Base-by-base conservation (phyloP, 306 rosid species). In the Parietaria judaica region DNA sequence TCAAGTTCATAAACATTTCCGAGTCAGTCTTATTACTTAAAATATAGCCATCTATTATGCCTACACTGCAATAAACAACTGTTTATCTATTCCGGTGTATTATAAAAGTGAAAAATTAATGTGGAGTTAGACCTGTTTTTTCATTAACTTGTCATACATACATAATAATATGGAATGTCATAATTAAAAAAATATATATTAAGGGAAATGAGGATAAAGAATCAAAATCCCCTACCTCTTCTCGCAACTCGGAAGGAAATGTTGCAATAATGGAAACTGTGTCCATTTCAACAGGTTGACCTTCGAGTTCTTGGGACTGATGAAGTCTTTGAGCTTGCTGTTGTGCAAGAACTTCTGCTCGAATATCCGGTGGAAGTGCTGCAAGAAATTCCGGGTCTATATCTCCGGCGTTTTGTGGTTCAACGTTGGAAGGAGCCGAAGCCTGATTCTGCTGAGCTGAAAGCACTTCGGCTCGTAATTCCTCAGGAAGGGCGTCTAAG, bases 321-420 rank as follows among this genome's bases (percentile, higher is more conserved):
- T 86, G 95, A 51, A 82, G 64, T 81, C 96, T 88, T 63, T 92
- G 96, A 37, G 96, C 94, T 82, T 86, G 96, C 69, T 92, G 98
- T 70, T 92, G 98, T 51, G 98, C 90, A 50, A 92, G 83, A 73
- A 92, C 98, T 80, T 92, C 98, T 35, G 96, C 96, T 79, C 96
- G 83, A 71, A 92, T 91, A 71, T 92, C 98, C 5, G 90, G 82
- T 11, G 97, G 96, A 75, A 92, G 98, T 71, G 98, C 98, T 53
- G 98, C 95, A 58, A 92, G 96, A 80, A 92, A 92, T 71, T 92
- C 98, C n/a, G 98, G 96, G 79, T 92, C 98, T 71, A 88, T 92
- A 77, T 92, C 98, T 36, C 79, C 90, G 38, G 79, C 72, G 69
- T 77, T 92, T 59, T 82, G 95, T 59, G 94, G 74, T 66, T 82